Percentiles rank a stretch among this genome's conserved stretches.
Conservation (phyloP, 305 asterid genomes). For the Plantago coronopus region DNA sequence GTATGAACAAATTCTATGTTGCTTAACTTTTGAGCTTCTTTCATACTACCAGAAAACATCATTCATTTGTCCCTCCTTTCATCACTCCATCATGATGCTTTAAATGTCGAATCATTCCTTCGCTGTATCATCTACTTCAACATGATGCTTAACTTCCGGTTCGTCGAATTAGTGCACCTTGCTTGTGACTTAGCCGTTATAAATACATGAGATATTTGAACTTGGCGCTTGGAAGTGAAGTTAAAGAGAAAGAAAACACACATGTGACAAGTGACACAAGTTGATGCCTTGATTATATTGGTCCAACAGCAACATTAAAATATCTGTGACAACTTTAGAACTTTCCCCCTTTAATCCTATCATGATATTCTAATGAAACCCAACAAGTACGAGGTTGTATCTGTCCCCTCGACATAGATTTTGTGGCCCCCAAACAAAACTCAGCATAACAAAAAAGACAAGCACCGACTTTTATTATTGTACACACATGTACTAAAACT, state of each 20-base stretch:
- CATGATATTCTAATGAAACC: constrained; percentile 12
- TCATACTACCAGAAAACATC: no score
- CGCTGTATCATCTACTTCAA: no score
- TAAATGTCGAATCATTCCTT: no score
- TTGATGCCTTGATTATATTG: constrained; percentile 13
- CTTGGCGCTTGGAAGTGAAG: constrained; percentile 15
- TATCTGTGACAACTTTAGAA: constrained; percentile 22
- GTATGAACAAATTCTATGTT: no score
- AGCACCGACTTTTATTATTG: constrained; percentile 19
- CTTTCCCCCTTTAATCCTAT: constrained; percentile 18
- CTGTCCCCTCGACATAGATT: constrained; percentile 20
- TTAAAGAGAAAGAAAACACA: neutral
- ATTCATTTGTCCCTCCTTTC: no score
- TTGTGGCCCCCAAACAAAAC: constrained; percentile 21
- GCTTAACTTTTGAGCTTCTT: no score
- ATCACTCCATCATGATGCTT: no score
- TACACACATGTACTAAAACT: neutral
- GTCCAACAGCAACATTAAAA: neutral
- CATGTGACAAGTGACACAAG: neutral
- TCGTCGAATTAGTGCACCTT: no score
- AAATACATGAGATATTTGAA: neutral
- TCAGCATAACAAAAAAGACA: constrained; percentile 18
- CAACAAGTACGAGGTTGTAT: constrained; percentile 29
- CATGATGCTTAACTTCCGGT: no score
- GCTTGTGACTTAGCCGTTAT: constrained; percentile 8